Percentiles rank a stretch among this genome's conserved stretches.
phyloP scores from a whole-genome alignment of 306 rosid species.

The Malus domestica region ASM211411v1 NC_041800.1:5330001-5330500 shows the following conservation, averaged over 20 bases:
- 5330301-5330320: not conserved
- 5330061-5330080: slow-evolving; percentile 9
- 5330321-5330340: too few species aligned
- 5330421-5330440: not conserved
- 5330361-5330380: not conserved
- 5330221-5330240: slow-evolving; percentile 20
- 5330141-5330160: slow-evolving; percentile 98
- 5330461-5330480: not conserved
- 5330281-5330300: not conserved
- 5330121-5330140: slow-evolving; percentile 97
- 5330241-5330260: not conserved
- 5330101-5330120: slow-evolving; percentile 89
- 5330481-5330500: not conserved
- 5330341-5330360: not conserved
- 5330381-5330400: not conserved
- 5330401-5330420: not conserved
- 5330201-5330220: slow-evolving; percentile 14
- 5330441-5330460: not conserved
- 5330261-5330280: not conserved
- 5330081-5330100: slow-evolving; percentile 99
- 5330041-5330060: not conserved
- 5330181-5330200: slow-evolving; percentile 78
- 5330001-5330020: not conserved
- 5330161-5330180: slow-evolving; percentile 87
- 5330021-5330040: not conserved